Evolutionary conservation across 805 yeast species (phyloP).

Genomic region (Saccharomyces eubayanus): DNA sequence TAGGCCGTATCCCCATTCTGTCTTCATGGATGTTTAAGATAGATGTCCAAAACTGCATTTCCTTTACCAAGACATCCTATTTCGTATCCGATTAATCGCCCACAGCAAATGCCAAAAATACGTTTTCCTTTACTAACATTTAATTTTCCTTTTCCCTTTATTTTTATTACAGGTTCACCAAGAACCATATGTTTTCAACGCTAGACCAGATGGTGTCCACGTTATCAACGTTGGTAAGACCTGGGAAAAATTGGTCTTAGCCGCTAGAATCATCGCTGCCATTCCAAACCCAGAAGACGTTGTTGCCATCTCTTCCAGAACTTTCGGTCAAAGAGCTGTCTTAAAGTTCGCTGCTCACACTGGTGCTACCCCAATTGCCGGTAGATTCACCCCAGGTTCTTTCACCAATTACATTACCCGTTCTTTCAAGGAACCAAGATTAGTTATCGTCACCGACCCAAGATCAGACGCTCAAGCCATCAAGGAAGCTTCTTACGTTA

Average conservation of each 20-base stretch:
- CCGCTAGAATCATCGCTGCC: conserved; percentile 99
- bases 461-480: conserved; percentile 99
- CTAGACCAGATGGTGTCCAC: conserved; percentile 99
- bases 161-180: conserved; percentile 46
- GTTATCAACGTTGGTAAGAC: conserved; percentile 97
- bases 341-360: conserved; percentile 99
- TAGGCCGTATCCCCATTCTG: neutral
- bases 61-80: neutral
- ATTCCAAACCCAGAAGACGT: conserved; percentile 97
- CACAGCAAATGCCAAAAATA: neutral
- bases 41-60: neutral
- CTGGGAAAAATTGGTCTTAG: conserved; percentile 94
- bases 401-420: conserved; percentile 99
- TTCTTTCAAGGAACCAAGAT: conserved; percentile 99
- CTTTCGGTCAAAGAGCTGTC: conserved; percentile 99
- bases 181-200: conserved; percentile 92
- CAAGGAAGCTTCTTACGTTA: conserved; percentile 99
- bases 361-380: conserved; percentile 99
- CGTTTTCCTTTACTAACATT: conserved; percentile 5
- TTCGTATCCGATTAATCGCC: neutral
- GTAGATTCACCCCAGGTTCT: conserved; percentile 99
- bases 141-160: neutral
- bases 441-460: conserved; percentile 98
- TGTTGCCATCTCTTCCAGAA: conserved; percentile 97
- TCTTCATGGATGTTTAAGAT: too few species aligned